These are phyloP conservation scores for Gloeopeniophorella convolvens DNA, from an alignment of 768 basidiomycete species.

Conservation along the genomic window DNA sequence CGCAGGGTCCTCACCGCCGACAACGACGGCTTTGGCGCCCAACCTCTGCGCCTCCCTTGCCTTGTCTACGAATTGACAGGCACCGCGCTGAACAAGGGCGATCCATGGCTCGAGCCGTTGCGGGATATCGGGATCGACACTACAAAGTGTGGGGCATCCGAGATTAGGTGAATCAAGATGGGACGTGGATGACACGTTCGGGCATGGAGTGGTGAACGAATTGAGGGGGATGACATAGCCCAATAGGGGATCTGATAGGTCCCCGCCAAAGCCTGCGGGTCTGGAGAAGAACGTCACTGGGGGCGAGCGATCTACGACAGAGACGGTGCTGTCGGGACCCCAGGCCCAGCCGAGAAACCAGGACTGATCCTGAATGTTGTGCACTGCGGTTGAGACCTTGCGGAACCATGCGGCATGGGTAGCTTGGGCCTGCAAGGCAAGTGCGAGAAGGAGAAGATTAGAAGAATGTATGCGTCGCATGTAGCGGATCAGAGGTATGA, in stretches of 20 bases:
- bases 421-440: slow-evolving; percentile 1
- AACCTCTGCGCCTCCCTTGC: slow-evolving; percentile 44
- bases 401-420: slow-evolving; percentile 23
- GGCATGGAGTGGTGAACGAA: slow-evolving; percentile 38
- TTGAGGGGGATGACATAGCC: slow-evolving; percentile 34
- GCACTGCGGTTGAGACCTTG: slow-evolving; percentile 22
- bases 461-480: slow-evolving; percentile 3
- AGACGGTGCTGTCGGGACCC: slow-evolving; percentile 45
- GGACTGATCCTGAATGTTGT: slow-evolving; percentile 25
- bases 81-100: slow-evolving; percentile 83
- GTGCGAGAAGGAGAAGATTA: slow-evolving; percentile 4
- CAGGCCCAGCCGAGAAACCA: slow-evolving; percentile 37
- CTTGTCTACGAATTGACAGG: slow-evolving; percentile 90
- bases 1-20: slow-evolving; percentile 75
- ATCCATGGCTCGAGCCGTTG: slow-evolving; percentile 73
- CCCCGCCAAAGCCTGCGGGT: slow-evolving; percentile 69
- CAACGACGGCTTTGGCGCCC: slow-evolving; percentile 86
- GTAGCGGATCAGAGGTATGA: neutral
- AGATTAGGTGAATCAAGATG: slow-evolving; percentile 33
- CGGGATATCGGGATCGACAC: slow-evolving; percentile 47
- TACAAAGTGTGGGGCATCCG: slow-evolving; percentile 67
- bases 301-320: slow-evolving; percentile 70
- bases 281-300: slow-evolving; percentile 65
- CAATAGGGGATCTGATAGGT: slow-evolving; percentile 46
- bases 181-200: slow-evolving; percentile 18